A percentile compares a stretch with the other conserved stretches of the same genome.
phyloP scores from a whole-genome alignment of 2,329 filamentous ascomycete genomes.

The Amauroascus verrucosus region DNA sequence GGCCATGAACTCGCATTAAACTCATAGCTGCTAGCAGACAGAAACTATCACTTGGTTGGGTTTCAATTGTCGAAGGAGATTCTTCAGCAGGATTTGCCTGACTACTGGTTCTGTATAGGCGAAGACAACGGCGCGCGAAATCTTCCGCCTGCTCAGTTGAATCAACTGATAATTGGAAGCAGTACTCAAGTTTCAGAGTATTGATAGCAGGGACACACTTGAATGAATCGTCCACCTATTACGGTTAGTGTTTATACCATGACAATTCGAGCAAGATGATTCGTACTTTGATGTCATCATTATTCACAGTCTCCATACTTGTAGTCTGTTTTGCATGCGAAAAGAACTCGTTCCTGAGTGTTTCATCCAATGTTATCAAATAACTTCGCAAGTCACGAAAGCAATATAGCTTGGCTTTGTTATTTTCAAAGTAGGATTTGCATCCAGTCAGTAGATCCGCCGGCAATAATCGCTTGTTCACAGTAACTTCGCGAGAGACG shows the following conservation, averaged over 20 bases:
- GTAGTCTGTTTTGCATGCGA: slow-evolving; percentile 18
- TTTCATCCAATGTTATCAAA: slow-evolving; percentile 23
- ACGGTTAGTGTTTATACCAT: not conserved
- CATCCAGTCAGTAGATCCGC: slow-evolving; percentile 31
- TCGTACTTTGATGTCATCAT: slow-evolving; percentile 14
- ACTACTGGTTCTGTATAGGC: slow-evolving; percentile 23
- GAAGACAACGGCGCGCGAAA: slow-evolving; percentile 33
- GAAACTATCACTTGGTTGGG: slow-evolving; percentile 36
- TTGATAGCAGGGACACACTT: slow-evolving; percentile 32
- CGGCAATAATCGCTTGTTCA: slow-evolving; percentile 19
- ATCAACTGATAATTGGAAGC: slow-evolving; percentile 27
- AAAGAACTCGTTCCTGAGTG: slow-evolving; percentile 21
- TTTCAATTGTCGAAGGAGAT: slow-evolving; percentile 32
- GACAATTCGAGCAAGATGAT: not conserved
- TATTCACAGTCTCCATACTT: slow-evolving; percentile 3
- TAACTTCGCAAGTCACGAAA: slow-evolving; percentile 37
- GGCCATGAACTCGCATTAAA: slow-evolving; percentile 27
- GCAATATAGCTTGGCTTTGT: slow-evolving; percentile 37
- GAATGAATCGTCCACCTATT: slow-evolving; percentile 19
- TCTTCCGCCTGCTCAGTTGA: slow-evolving; percentile 25
- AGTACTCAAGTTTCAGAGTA: slow-evolving; percentile 36
- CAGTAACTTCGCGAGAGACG: slow-evolving; percentile 21
- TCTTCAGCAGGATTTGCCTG: slow-evolving; percentile 19
- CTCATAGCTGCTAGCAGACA: slow-evolving; percentile 36
- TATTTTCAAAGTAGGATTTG: slow-evolving; percentile 33